A percentile compares a stretch with the other conserved stretches of the same genome.
phyloP scores from a whole-genome alignment of 2,329 filamentous ascomycete species.

The Capronia coronata region DNA sequence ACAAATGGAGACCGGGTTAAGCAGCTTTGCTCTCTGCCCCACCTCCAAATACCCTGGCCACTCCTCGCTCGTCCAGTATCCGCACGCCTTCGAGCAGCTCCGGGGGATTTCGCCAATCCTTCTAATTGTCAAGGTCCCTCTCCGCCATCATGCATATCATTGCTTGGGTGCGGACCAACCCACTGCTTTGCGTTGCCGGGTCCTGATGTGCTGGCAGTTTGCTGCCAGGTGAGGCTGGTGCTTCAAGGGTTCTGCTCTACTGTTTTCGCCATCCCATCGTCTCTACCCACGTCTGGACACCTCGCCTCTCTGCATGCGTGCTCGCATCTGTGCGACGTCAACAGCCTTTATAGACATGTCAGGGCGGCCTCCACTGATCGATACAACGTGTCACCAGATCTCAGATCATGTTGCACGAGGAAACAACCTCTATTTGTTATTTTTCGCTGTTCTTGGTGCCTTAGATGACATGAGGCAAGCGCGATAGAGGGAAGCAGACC shows the following conservation, averaged over 20 bases:
- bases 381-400: constrained; percentile 25
- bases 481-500: constrained; percentile 10
- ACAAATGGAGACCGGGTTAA: constrained; percentile 3
- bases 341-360: constrained; percentile 21
- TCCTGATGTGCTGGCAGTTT: constrained; percentile 23
- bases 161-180: constrained; percentile 15
- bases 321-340: constrained; percentile 18
- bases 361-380: constrained; percentile 19
- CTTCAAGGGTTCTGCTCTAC: constrained; percentile 12
- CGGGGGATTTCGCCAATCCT: constrained; percentile 4
- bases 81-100: constrained; percentile 12
- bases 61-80: background rate
- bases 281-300: constrained; percentile 21
- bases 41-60: constrained; percentile 12
- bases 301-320: constrained; percentile 16
- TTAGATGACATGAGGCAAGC: constrained; percentile 20
- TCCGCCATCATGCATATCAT: constrained; percentile 27
- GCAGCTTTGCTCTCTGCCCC: constrained; percentile 14
- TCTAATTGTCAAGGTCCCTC: constrained; percentile 10
- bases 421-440: constrained; percentile 11
- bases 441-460: constrained; percentile 18
- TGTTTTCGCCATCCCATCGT: constrained; percentile 22
- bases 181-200: constrained; percentile 16
- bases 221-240: constrained; percentile 19
- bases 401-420: constrained; percentile 23